Percentiles rank a stretch among this genome's conserved stretches.
Conservation (phyloP, 192 early-diverging fungal species). For the Phlyctochytrium arcticum region DNA sequence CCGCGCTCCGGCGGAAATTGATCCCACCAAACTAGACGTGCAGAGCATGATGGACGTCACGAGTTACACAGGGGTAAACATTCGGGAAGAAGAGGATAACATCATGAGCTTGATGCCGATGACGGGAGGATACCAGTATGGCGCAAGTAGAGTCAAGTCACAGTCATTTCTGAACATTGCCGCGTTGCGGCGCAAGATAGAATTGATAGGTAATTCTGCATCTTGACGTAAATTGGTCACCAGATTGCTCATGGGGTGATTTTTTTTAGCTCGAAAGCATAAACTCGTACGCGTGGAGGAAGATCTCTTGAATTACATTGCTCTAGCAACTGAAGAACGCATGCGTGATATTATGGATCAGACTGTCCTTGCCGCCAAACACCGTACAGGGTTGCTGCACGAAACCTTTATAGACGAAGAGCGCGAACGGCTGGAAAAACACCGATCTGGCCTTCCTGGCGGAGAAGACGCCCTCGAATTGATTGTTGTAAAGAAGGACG, state of each 20-base stretch:
- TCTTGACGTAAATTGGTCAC: no score
- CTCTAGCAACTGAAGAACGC: constrained; percentile 17
- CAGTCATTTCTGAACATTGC: constrained; percentile 19
- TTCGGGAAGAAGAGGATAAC: constrained; percentile 24
- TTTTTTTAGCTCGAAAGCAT: no score
- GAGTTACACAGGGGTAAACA: constrained; percentile 15
- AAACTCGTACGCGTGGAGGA: background rate
- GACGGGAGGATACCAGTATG: background rate
- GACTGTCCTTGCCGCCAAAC: constrained; percentile 11
- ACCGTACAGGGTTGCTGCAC: constrained; percentile 18
- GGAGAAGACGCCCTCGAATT: constrained; percentile 12
- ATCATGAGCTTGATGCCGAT: constrained; percentile 9
- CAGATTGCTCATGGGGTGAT: no score
- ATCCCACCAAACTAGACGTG: background rate
- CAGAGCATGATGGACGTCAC: constrained; percentile 20
- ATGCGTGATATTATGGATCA: constrained; percentile 3
- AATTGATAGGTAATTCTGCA: background rate
- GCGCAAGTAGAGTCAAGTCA: background rate
- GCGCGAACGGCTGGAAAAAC: constrained; percentile 4
- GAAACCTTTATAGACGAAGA: constrained; percentile 8
- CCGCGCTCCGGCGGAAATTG: background rate
- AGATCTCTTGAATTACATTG: constrained; percentile 7
- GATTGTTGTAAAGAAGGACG: background rate
- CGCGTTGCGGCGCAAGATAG: constrained; percentile 3
- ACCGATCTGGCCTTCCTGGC: background rate